Conservation (phyloP, 495 filamentous ascomycete genomes). For the Massariosphaeria phaeospora region DNA sequence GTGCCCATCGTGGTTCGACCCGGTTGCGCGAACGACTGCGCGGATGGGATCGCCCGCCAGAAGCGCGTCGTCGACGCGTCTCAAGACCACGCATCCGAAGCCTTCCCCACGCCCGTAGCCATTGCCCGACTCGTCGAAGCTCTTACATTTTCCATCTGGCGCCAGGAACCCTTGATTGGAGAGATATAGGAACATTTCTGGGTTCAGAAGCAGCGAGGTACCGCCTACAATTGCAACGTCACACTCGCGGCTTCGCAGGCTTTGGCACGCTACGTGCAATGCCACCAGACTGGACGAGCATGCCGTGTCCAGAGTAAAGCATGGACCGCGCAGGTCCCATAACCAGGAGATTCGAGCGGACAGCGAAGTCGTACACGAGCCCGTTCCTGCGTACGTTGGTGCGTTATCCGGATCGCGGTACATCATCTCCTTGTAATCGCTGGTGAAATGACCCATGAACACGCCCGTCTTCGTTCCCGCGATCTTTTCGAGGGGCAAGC, state of each 20-base stretch:
- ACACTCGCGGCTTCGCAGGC: background rate
- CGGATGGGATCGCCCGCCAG: conserved; percentile 40
- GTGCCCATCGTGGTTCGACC: conserved; percentile 45
- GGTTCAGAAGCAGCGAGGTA: conserved; percentile 9
- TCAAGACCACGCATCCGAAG: conserved; percentile 40
- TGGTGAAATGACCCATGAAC: conserved; percentile 10
- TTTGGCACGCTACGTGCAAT: conserved; percentile 9
- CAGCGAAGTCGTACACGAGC: background rate
- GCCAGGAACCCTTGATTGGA: conserved; percentile 1
- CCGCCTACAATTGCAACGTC: conserved; percentile 10
- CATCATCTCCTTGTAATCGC: conserved; percentile 7
- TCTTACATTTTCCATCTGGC: conserved; percentile 12
- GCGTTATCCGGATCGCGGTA: background rate
- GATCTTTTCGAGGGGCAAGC: background rate
- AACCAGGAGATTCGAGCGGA: conserved; percentile 19
- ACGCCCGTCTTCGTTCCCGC: conserved; percentile 2
- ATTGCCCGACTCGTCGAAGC: conserved; percentile 41
- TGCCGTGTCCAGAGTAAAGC: conserved; percentile 18
- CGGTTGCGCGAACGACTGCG: conserved; percentile 45
- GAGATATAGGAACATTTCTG: background rate
- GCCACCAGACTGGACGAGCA: conserved; percentile 13
- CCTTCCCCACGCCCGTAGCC: conserved; percentile 50
- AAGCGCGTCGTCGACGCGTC: conserved; percentile 35
- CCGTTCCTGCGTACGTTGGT: background rate
- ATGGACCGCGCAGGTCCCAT: conserved; percentile 18